A percentile compares a stretch with the other conserved stretches of the same genome.
These are phyloP conservation scores for Crithidia brevicula DNA, from an alignment of 208 protist species.

Conservation along the genomic window DNA sequence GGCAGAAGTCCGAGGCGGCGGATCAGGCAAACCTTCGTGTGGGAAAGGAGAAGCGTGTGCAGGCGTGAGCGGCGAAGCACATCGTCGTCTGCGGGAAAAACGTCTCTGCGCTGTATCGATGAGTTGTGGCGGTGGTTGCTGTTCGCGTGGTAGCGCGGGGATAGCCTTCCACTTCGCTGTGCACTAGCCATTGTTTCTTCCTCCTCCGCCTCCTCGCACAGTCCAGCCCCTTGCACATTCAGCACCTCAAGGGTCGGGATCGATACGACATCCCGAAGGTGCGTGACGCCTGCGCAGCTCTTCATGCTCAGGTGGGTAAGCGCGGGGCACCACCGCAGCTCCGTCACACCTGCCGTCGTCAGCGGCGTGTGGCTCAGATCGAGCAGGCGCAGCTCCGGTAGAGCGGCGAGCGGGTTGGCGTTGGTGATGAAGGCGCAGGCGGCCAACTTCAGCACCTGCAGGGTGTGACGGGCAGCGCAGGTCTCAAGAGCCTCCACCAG, in stretches of 20 bases:
- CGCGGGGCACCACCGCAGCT: neutral
- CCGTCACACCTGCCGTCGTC: constrained; percentile 4
- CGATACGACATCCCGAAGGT: neutral
- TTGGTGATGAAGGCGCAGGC: constrained; percentile 1
- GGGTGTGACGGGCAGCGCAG: neutral
- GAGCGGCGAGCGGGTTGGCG: neutral
- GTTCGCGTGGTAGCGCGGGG: neutral
- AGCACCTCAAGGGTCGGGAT: constrained; percentile 10
- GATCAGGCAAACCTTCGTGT: constrained; percentile 16
- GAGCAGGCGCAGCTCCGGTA: constrained; percentile 3
- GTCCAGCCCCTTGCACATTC: constrained; percentile 11
- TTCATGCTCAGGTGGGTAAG: constrained; percentile 9
- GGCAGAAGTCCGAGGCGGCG: constrained; percentile 17
- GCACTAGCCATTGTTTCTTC: neutral
- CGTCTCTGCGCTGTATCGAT: neutral
- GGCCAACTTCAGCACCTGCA: constrained; percentile 14
- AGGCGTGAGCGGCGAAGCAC: constrained; percentile 7
- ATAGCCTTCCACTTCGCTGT: too few relatives aligned
- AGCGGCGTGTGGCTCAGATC: constrained; percentile 20
- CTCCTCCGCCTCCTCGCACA: constrained; percentile 3
- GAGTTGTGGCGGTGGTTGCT: neutral
- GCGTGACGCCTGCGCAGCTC: neutral
- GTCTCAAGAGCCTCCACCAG: neutral
- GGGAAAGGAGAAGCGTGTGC: constrained; percentile 25
- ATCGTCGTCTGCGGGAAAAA: constrained; percentile 4